These are phyloP conservation scores for Paracorniculantispora psalliotae DNA, from an alignment of 2,329 filamentous ascomycete species.

Conservation along the genomic window DNA sequence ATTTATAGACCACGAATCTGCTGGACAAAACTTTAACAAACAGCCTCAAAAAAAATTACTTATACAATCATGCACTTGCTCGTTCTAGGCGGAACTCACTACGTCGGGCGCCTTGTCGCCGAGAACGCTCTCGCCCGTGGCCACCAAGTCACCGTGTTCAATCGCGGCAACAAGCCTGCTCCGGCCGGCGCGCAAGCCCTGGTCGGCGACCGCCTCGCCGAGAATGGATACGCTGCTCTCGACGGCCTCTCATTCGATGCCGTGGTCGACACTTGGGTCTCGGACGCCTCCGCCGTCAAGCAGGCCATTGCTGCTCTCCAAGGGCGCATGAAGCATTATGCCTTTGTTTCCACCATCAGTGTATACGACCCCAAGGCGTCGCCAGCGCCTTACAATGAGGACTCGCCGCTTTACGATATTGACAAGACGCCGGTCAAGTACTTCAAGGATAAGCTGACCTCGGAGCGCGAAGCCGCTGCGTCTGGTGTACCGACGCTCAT, in stretches of 20 bases:
- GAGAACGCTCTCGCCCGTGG: constrained; percentile 16
- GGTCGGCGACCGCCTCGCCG: constrained; percentile 17
- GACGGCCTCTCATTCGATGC: constrained; percentile 15
- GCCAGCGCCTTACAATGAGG: constrained; percentile 11
- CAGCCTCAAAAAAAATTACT: neutral
- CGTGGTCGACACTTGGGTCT: constrained; percentile 19
- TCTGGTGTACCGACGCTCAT: constrained; percentile 11
- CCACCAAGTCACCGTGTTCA: constrained; percentile 15
- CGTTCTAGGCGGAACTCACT: constrained; percentile 19
- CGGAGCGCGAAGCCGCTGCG: neutral
- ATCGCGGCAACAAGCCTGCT: constrained; percentile 15
- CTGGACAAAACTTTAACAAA: neutral
- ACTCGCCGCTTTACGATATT: constrained; percentile 12
- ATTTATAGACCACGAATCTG: neutral
- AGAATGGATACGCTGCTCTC: constrained; percentile 9
- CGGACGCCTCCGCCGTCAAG: constrained; percentile 15
- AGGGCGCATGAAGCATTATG: constrained; percentile 16
- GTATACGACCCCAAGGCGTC: constrained; percentile 13
- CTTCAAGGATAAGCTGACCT: constrained; percentile 11
- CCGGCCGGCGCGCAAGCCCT: constrained; percentile 13
- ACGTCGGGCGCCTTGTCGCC: constrained; percentile 15
- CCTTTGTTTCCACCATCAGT: constrained; percentile 17
- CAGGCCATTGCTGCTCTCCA: constrained; percentile 15
- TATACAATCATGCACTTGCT: constrained; percentile 16
- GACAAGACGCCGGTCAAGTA: neutral